Conservation (phyloP, 2,329 filamentous ascomycete species). For the Stemphylium lycopersici region DNA sequence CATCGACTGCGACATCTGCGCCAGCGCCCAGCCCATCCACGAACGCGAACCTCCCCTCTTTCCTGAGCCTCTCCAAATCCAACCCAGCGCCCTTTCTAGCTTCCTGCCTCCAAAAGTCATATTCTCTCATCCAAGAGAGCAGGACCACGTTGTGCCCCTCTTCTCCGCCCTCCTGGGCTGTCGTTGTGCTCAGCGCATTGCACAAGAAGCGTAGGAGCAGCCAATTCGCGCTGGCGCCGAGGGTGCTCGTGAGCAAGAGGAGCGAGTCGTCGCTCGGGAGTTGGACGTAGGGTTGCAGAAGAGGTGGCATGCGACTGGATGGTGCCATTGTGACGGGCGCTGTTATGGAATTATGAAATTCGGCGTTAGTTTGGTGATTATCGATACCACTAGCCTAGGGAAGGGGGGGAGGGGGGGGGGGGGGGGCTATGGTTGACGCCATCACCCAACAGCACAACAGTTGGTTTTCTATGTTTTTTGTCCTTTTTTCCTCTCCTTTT, state of each 20-base stretch:
- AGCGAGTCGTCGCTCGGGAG: slow-evolving; percentile 66
- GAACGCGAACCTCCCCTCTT: slow-evolving; percentile 69
- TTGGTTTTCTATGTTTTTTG: slow-evolving; percentile 8
- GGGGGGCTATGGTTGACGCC: no score
- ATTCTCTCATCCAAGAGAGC: slow-evolving; percentile 82
- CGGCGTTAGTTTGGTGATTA: slow-evolving; percentile 11
- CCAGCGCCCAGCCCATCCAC: slow-evolving; percentile 76
- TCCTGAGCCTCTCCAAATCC: slow-evolving; percentile 68
- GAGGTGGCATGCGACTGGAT: slow-evolving; percentile 63
- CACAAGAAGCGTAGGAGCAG: slow-evolving; percentile 60
- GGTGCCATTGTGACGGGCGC: slow-evolving; percentile 37
- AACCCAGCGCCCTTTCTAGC: slow-evolving; percentile 72
- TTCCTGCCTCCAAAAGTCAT: slow-evolving; percentile 77
- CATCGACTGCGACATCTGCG: slow-evolving; percentile 17
- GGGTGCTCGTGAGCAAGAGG: slow-evolving; percentile 70
- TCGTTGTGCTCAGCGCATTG: slow-evolving; percentile 49
- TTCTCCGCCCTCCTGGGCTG: slow-evolving; percentile 35
- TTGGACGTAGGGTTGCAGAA: slow-evolving; percentile 68
- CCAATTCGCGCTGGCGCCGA: slow-evolving; percentile 61
- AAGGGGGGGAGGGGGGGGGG: no score
- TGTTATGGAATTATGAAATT: slow-evolving; percentile 7
- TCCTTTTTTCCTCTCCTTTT: slow-evolving; percentile 17
- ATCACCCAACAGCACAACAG: not conserved
- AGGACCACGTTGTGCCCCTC: slow-evolving; percentile 64
- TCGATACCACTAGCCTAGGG: slow-evolving; percentile 6